Conservation (phyloP, 2,329 filamentous ascomycete genomes). For the Aspergillus jensenii region DNA sequence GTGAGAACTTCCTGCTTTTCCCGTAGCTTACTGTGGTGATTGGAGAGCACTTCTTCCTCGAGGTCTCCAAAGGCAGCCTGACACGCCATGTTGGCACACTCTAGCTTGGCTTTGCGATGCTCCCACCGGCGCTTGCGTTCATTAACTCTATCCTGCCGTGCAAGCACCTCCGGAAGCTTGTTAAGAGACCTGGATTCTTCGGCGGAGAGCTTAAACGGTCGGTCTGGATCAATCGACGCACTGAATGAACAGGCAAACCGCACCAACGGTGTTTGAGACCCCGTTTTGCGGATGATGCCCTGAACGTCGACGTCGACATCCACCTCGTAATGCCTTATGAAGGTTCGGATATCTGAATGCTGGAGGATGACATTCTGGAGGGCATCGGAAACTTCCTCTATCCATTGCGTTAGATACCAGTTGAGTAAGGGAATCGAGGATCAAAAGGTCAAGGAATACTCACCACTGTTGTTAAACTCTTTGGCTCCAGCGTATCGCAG, state of each 20-base stretch:
- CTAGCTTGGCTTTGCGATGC: neutral
- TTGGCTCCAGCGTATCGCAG: constrained; percentile 10
- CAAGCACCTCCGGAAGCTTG: neutral
- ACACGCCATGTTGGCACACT: neutral
- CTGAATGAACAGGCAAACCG: neutral
- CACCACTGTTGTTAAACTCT: constrained; percentile 12
- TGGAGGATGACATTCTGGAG: constrained; percentile 19
- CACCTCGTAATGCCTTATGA: constrained; percentile 18
- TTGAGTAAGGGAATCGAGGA: neutral
- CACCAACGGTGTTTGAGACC: neutral
- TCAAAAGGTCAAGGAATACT: neutral
- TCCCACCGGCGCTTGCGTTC: neutral
- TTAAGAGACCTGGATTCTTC: neutral
- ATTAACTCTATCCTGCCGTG: neutral
- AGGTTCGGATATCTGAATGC: constrained; percentile 18
- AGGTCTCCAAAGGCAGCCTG: neutral
- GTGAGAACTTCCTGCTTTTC: constrained; percentile 4
- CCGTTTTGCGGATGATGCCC: neutral
- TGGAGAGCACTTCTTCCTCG: neutral
- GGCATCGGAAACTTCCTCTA: neutral
- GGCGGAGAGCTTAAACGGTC: neutral
- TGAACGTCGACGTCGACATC: constrained; percentile 18
- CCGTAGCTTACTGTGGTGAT: no score
- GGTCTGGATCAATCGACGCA: neutral
- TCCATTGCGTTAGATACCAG: neutral